These are phyloP conservation scores for Silybum marianum DNA, from an alignment of 129 eudicot genomes.

Conservation along the genomic window DNA sequence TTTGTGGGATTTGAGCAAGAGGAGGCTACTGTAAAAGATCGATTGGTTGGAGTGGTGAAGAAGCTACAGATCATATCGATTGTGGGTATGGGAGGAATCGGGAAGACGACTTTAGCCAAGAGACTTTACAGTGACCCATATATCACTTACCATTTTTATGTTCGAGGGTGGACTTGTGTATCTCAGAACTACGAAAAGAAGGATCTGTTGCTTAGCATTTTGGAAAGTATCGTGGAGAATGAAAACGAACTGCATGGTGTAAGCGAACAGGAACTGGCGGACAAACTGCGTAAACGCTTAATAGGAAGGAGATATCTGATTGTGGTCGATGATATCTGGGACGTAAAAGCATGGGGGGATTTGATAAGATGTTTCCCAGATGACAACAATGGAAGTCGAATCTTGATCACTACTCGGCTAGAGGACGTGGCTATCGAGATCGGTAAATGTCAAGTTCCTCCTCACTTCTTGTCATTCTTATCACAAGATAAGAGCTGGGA, in stretches of 20 bases:
- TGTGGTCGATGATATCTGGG: constrained; percentile 43
- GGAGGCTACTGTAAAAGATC: not conserved
- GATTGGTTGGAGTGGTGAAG: not conserved
- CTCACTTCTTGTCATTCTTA: not conserved
- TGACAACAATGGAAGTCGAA: constrained; percentile 32
- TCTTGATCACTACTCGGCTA: constrained; percentile 28
- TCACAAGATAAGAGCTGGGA: constrained; percentile 30
- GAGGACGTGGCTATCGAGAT: not conserved
- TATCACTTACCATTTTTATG: not conserved
- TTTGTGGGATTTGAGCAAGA: constrained; percentile 34
- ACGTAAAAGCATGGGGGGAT: constrained; percentile 24
- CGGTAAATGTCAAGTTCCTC: not conserved
- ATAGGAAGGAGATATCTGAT: constrained; percentile 23
- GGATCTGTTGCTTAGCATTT: constrained; percentile 16
- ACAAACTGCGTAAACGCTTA: constrained; percentile 8
- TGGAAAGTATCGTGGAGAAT: not conserved
- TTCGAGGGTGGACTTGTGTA: constrained; percentile 31
- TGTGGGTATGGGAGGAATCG: constrained; percentile 39
- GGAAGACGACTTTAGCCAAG: constrained; percentile 42
- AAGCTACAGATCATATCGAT: constrained; percentile 26
- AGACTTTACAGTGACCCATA: constrained; percentile 29
- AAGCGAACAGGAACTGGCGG: not conserved
- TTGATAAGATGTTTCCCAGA: constrained; percentile 25
- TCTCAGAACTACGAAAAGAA: constrained; percentile 26
- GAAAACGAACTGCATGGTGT: not conserved